Base-by-base conservation (phyloP, 2,329 filamentous ascomycete genomes). In the Aspergillus brunneoviolaceus region DNA sequence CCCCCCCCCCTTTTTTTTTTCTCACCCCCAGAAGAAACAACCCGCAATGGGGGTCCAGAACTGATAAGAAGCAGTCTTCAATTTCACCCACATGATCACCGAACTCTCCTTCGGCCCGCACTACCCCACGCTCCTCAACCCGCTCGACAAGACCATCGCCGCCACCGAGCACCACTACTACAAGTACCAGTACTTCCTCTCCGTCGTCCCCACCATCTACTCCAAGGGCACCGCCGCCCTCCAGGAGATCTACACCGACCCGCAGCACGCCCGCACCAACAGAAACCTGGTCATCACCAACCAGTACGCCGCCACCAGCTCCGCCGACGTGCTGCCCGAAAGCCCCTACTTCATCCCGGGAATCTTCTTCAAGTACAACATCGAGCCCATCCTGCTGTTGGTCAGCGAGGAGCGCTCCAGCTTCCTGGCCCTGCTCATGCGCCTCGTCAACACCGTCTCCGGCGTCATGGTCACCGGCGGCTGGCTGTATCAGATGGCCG, bases 301-400 rank as follows among this genome's bases (percentile, higher is more conserved):
- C 81, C 95, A 99, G 77, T 99, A 99, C 80, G 95, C 94, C 61
- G 95, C 96, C 0, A 98, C 93, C 0, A 91, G 93, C 72, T 93
- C 98, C 80, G 89, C 85, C 68, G 86, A 88, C 69, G 48, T 60
- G 2, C 63, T 77, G n/a, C 80, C 82, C 57, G 89, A 96, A 70
- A 87, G 82, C 67, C 72, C 73, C 0, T 69, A 73, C 63, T 79
- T 81, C 60, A 85, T 97, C 0, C 95, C 95, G 0, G 95, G 95
- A 33, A 87, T 99, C 63, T 99, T 98, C 75, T 91, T 99, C 84
- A 99, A 98, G 80, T 99, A 96, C 79, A 94, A 98, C 74, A 97
- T 99, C 69, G 95, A 99, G 81, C 95, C 95, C 1, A 93, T 99
- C 69, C 80, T 95, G 74, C 82, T 99, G 56, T 88, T 89, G 29